Base-by-base conservation (phyloP, 2,329 filamentous ascomycete species). In the Coleophoma cylindrospora region DNA sequence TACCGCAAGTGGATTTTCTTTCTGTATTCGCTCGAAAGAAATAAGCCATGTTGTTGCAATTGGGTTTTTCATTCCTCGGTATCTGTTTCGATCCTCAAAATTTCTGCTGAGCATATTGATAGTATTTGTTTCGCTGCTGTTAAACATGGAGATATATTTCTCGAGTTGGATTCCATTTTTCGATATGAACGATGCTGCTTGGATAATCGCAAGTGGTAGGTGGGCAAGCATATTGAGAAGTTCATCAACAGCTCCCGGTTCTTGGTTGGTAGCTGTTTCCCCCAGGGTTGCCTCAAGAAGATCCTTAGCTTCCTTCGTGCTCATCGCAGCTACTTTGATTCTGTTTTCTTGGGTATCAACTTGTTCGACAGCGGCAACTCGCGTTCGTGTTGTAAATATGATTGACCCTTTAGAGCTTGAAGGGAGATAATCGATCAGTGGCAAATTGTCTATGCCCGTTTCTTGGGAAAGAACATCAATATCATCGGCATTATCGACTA, bases 401-500 rank as follows among this genome's bases (percentile, higher is more conserved):
- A 50, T 50, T 21, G 22, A 15, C 6, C 48, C 48, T 15, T 32
- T 14, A 3, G 12, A 17, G 41, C 33, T 47, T 17, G 22, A 37
- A 17, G 48, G 48, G 17, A 50, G 34, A 46, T 45, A 50, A 10
- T 50, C 33, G 13, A n/a, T n/a, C 13, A 36, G 43, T 8, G 22
- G 43, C 7, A 15, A 34, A 11, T 13, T 10, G 11, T 32, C 34
- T 9, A 13, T 17, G 1, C 43, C 27, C 3, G 34, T 37, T 3
- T 12, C 34, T n/a, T 37, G 2, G 27, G 22, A 21, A 22, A 43
- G 21, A 10, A 43, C 40, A 21, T 43, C 40, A 21, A 4, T n/a
- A 51, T 68, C 56, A 45, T 69, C 63, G 40, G 61, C 62, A 44
- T 62, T 68, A 37, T 71, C 67, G 4, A 71, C 54, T 27, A 70